Base-by-base conservation (phyloP, 2,329 filamentous ascomycete species). In the Pseudogymnoascus sp. region DNA sequence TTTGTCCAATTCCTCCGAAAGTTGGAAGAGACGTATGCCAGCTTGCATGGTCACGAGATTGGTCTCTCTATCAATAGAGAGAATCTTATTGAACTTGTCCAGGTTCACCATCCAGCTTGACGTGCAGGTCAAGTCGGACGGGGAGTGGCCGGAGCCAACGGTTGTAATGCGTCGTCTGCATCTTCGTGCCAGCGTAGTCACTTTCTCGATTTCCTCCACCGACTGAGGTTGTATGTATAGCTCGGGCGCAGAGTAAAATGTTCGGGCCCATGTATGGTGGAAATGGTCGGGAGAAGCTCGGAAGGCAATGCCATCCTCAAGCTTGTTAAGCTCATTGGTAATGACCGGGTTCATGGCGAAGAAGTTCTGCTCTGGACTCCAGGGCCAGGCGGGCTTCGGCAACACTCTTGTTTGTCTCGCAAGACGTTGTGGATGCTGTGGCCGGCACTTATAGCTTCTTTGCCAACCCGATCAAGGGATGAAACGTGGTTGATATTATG, bases 31-130 rank as follows among this genome's bases (percentile, higher is more conserved):
- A 18, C 93, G 82, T 66, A 97, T 96, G 14, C 94, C 94, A n/a
- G 89, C 88, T 76, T 97, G 83, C 68, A 96, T 88, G 2, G 86
- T 84, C 60, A 96, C 83, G 6, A 88, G 75, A 59, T 85, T 82
- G 9, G 80, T 86, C 38, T 82, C 78, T 59, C 74, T 75, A 70
- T 96, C 85, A 57, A 95, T 79, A 6, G 84, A 81, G 58, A 96
- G 71, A 30, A 97, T 82, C 60, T 82, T 79, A 71, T 84, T 85
- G 76, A 90, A 90, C 65, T 88, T 81, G 77, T 99, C 94, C 64
- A 99, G 83, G 73, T 97, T 97, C 67, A 97, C 79, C 71, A 97
- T 86, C 94, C 94, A 97, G 65, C 89, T 90, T 14, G 90, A 94
- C 4, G 92, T 96, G 75, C 91, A 96, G 4, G 93, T 97, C 43